A percentile compares a stretch with the other conserved stretches of the same genome.
phyloP scores from a whole-genome alignment of 805 yeast species.

The Candida michaelii region DNA sequence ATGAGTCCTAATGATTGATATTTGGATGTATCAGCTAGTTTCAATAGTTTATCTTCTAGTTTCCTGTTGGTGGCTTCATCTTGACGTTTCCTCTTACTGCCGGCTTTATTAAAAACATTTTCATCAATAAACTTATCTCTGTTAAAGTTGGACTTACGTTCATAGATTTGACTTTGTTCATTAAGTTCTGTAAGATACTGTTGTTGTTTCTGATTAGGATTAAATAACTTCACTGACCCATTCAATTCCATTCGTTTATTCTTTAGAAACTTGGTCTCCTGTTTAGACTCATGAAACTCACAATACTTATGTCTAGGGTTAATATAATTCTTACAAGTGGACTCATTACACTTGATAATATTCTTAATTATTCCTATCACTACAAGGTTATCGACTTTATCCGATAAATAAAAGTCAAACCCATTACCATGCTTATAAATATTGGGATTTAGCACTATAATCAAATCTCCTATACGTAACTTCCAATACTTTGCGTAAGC shows the following conservation, averaged over 20 bases:
- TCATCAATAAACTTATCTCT: conserved; percentile 48
- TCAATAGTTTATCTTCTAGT: conserved; percentile 35
- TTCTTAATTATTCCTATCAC: conserved; percentile 74
- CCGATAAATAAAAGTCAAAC: conserved; percentile 44
- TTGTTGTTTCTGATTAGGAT: conserved; percentile 27
- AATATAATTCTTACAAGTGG: conserved; percentile 44
- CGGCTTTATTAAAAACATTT: conserved; percentile 40
- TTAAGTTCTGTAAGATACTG: conserved; percentile 16
- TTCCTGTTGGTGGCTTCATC: conserved; percentile 31
- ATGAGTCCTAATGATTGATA: conserved; percentile 21
- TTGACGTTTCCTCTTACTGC: conserved; percentile 30
- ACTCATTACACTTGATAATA: conserved; percentile 64
- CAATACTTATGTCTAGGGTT: conserved; percentile 11
- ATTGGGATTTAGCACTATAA: conserved; percentile 74
- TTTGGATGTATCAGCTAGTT: conserved; percentile 19
- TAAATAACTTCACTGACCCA: conserved; percentile 52
- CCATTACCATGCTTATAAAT: conserved; percentile 34
- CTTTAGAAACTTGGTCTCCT: conserved; percentile 15
- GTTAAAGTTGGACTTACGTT: conserved; percentile 18
- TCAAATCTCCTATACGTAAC: conserved; percentile 67
- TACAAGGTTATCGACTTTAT: conserved; percentile 45
- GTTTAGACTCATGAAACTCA: conserved; percentile 15
- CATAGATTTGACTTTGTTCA: conserved; percentile 24
- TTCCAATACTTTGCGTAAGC: conserved; percentile 75
- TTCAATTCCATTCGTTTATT: conserved; percentile 74